A percentile compares a stretch with the other conserved stretches of the same genome.
These are phyloP conservation scores for Geotrichum europaeum DNA, from an alignment of 1,139 yeast genomes.

Conservation along the genomic window DNA sequence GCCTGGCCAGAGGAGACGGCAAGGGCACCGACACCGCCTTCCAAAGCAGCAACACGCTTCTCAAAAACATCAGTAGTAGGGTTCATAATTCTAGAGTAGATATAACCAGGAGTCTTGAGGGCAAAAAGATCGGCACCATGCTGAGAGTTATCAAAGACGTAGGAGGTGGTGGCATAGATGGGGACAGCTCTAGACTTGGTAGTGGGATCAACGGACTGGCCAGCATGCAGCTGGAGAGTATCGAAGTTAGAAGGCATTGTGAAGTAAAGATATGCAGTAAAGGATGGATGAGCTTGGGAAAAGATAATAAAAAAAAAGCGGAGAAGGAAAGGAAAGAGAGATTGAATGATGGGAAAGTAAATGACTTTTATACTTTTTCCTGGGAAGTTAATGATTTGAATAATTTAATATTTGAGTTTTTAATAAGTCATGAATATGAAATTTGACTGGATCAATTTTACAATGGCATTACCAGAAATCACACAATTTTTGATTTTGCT, in stretches of 20 bases:
- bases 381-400: not conserved
- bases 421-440: not conserved
- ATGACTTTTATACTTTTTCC: not conserved
- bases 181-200: constrained; percentile 82
- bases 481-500: not conserved
- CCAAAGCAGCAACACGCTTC: constrained; percentile 85
- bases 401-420: not conserved
- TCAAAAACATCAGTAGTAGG: constrained; percentile 92
- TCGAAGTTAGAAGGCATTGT: constrained; percentile 55
- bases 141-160: constrained; percentile 76
- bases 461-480: not conserved
- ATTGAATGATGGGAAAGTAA: not conserved
- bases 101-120: constrained; percentile 71
- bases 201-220: constrained; percentile 58
- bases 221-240: constrained; percentile 92
- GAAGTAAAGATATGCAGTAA: not conserved
- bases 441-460: not conserved
- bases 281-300: not conserved
- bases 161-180: constrained; percentile 64
- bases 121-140: constrained; percentile 91
- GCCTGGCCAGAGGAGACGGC: constrained; percentile 96
- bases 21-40: constrained; percentile 84
- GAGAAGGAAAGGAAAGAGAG: not conserved
- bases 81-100: constrained; percentile 85
- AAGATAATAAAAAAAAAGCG: not conserved